Base-by-base conservation (phyloP, 768 basidiomycete species). In the Mycena filopes region DNA sequence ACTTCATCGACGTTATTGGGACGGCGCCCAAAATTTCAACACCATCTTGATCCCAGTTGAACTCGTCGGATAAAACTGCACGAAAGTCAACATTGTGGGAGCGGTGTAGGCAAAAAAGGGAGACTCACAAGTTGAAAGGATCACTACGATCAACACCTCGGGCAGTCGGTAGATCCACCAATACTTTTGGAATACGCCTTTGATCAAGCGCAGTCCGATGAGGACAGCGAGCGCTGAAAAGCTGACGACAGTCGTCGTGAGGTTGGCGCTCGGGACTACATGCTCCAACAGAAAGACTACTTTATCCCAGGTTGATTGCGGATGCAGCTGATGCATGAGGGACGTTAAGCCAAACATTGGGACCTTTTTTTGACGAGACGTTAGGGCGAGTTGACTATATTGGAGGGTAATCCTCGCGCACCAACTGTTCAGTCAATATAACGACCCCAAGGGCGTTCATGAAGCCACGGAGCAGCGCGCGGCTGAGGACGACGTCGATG, bases 401-500 rank as follows among this genome's bases (percentile, higher is more conserved):
- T n/a, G n/a, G n/a, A n/a, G n/a, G n/a, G n/a, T n/a, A n/a, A n/a
- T n/a, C n/a, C n/a, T n/a, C n/a, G n/a, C n/a, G n/a, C 28, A 95
- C 89, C 20, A 96, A 80, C 74, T 96, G 93, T 76, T 93, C 91
- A 45, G 95, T 88, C 74, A 91, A 82, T 71, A 98, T 96, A 45
- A 98, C 90, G 9, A 92, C 84, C 1, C 91, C 93, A 28, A 96
- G 85, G 18, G 95, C 94, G 1, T 90, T 89, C 47, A 97, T 86
- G 74, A 97, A 96, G 3, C 96, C 96, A 29, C 93, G 86, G 58
- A 97, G 83, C 16, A 97, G 83, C 4, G 95, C 94, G 55, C 95
- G 89, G 71, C 93, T 95, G 29, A 98, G 84, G 7, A 97, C 92
- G 15, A 97, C 96, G 74, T 98, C 96, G 56, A 97, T 87, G 77